These are phyloP conservation scores for Spiromastix sp. DNA, from an alignment of 2,329 filamentous ascomycete species.

Conservation along the genomic window DNA sequence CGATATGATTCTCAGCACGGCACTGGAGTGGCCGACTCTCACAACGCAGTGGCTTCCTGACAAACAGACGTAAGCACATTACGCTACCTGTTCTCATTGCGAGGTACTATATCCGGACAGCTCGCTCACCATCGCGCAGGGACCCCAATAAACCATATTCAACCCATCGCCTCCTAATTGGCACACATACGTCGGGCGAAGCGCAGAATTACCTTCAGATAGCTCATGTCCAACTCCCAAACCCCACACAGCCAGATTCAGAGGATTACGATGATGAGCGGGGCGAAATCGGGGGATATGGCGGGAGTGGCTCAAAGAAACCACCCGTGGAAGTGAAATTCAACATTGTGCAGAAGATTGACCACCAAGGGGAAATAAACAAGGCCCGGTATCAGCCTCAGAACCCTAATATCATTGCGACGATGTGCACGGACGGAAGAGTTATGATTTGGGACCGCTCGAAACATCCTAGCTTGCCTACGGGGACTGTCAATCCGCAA, in stretches of 20 bases:
- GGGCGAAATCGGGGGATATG: slow-evolving; percentile 90
- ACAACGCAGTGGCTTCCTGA: slow-evolving; percentile 98
- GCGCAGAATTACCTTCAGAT: slow-evolving; percentile 89
- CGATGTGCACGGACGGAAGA: slow-evolving; percentile 75
- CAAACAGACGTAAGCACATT: slow-evolving; percentile 64
- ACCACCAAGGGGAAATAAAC: slow-evolving; percentile 94
- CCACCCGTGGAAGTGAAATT: slow-evolving; percentile 66
- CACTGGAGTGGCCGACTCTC: slow-evolving; percentile 92
- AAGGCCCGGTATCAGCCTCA: slow-evolving; percentile 97
- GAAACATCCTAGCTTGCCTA: slow-evolving; percentile 74
- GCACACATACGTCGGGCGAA: slow-evolving; percentile 84
- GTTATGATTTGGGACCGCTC: slow-evolving; percentile 93
- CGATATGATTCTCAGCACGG: slow-evolving; percentile 91
- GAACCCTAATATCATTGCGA: slow-evolving; percentile 93
- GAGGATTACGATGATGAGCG: slow-evolving; percentile 84
- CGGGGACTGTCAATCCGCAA: slow-evolving; percentile 66
- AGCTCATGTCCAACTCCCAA: slow-evolving; percentile 86
- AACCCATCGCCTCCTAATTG: slow-evolving; percentile 79
- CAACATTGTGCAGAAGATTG: slow-evolving; percentile 88
- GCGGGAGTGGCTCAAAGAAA: slow-evolving; percentile 56
- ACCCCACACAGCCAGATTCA: slow-evolving; percentile 56
- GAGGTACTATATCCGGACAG: not conserved
- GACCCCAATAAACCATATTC: slow-evolving; percentile 78
- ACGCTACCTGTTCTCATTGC: slow-evolving; percentile 2
- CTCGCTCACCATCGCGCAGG: slow-evolving; percentile 22